phyloP scores from a whole-genome alignment of 352 stramenopile species.

The Phytophthora litchii region DNA sequence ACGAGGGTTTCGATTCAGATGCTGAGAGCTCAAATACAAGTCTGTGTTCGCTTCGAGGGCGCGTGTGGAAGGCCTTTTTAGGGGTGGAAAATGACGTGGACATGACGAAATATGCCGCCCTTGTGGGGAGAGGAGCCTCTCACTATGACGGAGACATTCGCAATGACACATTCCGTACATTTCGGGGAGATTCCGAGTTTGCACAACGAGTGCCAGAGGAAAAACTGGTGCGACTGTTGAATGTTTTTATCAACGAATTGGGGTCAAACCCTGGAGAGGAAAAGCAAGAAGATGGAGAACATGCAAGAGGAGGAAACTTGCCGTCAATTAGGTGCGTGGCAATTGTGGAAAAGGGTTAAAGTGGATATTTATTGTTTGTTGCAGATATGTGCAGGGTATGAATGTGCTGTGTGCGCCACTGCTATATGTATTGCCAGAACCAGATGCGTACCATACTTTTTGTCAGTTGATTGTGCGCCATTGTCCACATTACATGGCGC shows the following conservation, averaged over 20 bases:
- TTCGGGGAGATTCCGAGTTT: conserved; percentile 89
- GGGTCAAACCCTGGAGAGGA: conserved; percentile 36
- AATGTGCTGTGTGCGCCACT: conserved; percentile 91
- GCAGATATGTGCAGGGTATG: conserved; percentile 93
- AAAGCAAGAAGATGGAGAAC: conserved; percentile 26
- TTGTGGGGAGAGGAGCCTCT: conserved; percentile 80
- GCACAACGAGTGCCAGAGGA: conserved; percentile 88
- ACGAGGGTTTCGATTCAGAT: conserved; percentile 30
- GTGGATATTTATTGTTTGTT: conserved; percentile 1
- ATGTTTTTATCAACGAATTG: conserved; percentile 92
- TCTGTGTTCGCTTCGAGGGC: conserved; percentile 73
- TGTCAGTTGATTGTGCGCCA: conserved; percentile 86
- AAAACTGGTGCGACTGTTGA: conserved; percentile 90
- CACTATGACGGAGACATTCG: conserved; percentile 88
- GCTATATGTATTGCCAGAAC: conserved; percentile 92
- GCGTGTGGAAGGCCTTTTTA: conserved; percentile 91
- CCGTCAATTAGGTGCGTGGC: conserved; percentile 46
- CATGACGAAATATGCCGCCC: conserved; percentile 62
- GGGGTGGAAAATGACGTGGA: conserved; percentile 73
- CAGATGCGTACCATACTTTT: conserved; percentile 92
- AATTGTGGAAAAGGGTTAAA: not conserved
- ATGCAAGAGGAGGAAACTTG: conserved; percentile 33
- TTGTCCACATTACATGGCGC: conserved; percentile 91
- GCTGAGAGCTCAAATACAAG: conserved; percentile 14
- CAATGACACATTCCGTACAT: conserved; percentile 93